These are phyloP conservation scores for Taxawa tesnikishii DNA, from an alignment of 2,329 filamentous ascomycete genomes.

Conservation along the genomic window DNA sequence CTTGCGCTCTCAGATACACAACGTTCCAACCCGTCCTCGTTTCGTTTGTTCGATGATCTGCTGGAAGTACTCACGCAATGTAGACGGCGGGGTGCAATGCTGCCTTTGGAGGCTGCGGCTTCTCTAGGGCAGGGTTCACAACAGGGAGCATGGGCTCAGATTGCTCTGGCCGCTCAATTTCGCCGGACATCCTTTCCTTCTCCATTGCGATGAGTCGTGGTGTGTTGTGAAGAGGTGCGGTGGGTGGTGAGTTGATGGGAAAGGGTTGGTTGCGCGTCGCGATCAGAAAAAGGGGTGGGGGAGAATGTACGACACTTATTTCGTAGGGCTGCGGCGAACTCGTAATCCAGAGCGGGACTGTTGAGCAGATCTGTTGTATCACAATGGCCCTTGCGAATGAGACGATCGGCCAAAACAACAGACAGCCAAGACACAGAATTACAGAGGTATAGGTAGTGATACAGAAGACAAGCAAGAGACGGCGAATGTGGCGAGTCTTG, in stretches of 20 bases:
- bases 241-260: background rate
- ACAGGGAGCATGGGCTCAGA: slow-evolving; percentile 59
- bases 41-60: background rate
- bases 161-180: slow-evolving; percentile 50
- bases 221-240: slow-evolving; percentile 6
- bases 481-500: too few relatives aligned
- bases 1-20: too few relatives aligned
- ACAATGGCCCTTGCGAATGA: too few relatives aligned
- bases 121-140: slow-evolving; percentile 64
- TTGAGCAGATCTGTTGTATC: too few relatives aligned
- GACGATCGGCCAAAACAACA: too few relatives aligned
- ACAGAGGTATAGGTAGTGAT: too few relatives aligned
- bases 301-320: background rate
- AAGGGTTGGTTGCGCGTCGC: background rate
- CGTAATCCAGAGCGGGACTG: too few relatives aligned
- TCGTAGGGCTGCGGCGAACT: slow-evolving; percentile 1
- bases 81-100: slow-evolving; percentile 74
- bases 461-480: too few relatives aligned
- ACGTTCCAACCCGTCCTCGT: background rate
- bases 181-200: slow-evolving; percentile 74
- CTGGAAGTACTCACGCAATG: slow-evolving; percentile 44
- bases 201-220: slow-evolving; percentile 58
- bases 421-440: too few relatives aligned
- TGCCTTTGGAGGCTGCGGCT: slow-evolving; percentile 52
- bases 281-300: slow-evolving; percentile 1